Evolutionary conservation across 1,284 basidiomycete genomes (phyloP).

Genomic region (Cryptococcus sp.): DNA sequence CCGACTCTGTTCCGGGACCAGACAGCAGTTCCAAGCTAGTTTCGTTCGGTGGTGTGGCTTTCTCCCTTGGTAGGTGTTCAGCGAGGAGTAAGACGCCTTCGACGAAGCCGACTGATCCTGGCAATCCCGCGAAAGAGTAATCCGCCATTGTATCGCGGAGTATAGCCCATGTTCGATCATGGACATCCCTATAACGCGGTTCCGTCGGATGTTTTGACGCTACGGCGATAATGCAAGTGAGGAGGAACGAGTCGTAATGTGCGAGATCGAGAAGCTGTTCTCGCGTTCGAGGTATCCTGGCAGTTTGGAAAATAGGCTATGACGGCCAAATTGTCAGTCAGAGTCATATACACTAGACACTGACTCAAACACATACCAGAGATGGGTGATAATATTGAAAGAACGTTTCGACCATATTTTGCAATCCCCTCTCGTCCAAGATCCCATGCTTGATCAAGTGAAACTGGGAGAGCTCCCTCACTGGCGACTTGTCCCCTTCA

Average conservation of each 20-base stretch:
- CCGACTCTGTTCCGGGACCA: constrained; percentile 24
- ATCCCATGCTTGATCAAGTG: constrained; percentile 46
- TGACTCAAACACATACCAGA: constrained; percentile 36
- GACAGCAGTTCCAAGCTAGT: constrained; percentile 26
- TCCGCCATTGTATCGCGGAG: constrained; percentile 47
- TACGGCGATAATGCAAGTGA: constrained; percentile 50
- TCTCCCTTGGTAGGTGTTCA: constrained; percentile 45
- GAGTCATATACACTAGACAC: background rate
- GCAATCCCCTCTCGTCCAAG: constrained; percentile 36
- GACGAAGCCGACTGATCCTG: constrained; percentile 52
- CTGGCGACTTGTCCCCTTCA: constrained; percentile 13
- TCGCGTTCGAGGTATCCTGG: constrained; percentile 47
- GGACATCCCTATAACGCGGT: constrained; percentile 33
- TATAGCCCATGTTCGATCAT: constrained; percentile 41
- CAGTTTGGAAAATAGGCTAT: constrained; percentile 51
- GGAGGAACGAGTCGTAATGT: constrained; percentile 49
- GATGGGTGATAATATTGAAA: constrained; percentile 51
- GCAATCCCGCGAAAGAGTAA: constrained; percentile 48
- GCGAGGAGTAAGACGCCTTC: constrained; percentile 54
- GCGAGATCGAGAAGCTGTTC: constrained; percentile 46
- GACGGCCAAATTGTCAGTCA: constrained; percentile 2
- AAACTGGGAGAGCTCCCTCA: constrained; percentile 34
- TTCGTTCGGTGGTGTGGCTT: constrained; percentile 7
- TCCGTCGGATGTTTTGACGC: constrained; percentile 47
- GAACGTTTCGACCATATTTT: constrained; percentile 44